Evolutionary conservation across 495 filamentous ascomycete genomes (phyloP).

Genomic region (Aspergillus nidulans): DNA sequence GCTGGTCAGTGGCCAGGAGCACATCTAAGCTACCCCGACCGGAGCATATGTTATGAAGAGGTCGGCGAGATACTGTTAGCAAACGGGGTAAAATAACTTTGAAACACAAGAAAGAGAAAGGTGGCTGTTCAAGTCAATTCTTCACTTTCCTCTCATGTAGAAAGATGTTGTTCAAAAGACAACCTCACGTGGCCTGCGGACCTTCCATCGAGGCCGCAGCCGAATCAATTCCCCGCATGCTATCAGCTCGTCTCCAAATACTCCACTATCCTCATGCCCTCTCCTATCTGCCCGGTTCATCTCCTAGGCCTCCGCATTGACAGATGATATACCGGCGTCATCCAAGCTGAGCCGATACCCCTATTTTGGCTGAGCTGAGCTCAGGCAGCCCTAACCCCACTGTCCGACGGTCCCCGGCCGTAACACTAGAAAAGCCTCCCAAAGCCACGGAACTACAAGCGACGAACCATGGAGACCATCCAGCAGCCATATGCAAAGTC

Average conservation of each 20-base stretch:
- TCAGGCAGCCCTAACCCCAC: too few species aligned
- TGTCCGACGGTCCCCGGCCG: too few species aligned
- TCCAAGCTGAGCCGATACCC: background rate
- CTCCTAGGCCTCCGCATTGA: background rate
- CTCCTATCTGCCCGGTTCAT: background rate
- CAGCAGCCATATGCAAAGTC: conserved; percentile 24
- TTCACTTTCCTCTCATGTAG: too few species aligned
- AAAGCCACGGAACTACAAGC: background rate
- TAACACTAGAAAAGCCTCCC: too few species aligned
- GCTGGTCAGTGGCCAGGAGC: background rate
- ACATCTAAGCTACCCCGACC: background rate
- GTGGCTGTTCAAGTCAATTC: too few species aligned
- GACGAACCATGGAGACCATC: conserved; percentile 25
- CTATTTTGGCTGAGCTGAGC: background rate
- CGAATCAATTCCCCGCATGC: conserved; percentile 4
- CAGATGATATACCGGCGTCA: background rate
- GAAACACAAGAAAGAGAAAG: too few species aligned
- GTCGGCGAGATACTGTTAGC: background rate
- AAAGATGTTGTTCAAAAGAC: background rate
- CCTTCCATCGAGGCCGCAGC: conserved; percentile 10
- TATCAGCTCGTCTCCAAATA: background rate
- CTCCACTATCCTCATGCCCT: background rate
- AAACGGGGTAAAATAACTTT: too few species aligned
- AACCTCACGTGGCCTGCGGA: background rate
- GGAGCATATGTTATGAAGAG: background rate